Conservation (phyloP, 768 basidiomycete species). For the Lentinula raphanica region DNA sequence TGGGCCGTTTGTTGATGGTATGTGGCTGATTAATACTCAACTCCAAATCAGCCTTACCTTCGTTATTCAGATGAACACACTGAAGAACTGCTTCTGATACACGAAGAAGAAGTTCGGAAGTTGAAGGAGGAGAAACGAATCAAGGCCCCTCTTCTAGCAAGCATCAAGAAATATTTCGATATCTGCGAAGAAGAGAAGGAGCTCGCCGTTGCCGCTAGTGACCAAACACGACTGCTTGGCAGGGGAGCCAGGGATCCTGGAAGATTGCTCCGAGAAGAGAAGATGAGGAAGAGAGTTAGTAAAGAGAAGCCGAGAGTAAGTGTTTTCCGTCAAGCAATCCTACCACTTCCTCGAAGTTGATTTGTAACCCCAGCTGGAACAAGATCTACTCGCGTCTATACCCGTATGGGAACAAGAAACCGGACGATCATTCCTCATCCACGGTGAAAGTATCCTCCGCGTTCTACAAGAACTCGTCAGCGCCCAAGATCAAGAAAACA, state of each 20-base stretch:
- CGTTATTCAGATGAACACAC: constrained; percentile 68
- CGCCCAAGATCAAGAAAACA: constrained; percentile 75
- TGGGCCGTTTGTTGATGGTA: constrained; percentile 79
- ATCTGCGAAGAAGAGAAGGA: constrained; percentile 89
- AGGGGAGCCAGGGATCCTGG: constrained; percentile 82
- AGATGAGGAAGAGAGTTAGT: constrained; percentile 90
- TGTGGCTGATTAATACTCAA: constrained; percentile 15
- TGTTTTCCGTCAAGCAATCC: constrained; percentile 6
- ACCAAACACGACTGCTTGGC: constrained; percentile 77
- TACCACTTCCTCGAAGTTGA: neutral
- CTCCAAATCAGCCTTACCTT: constrained; percentile 9
- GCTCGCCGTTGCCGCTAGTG: constrained; percentile 71
- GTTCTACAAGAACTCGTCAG: constrained; percentile 70
- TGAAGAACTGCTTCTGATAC: constrained; percentile 78
- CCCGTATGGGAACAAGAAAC: constrained; percentile 83
- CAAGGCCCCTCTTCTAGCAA: constrained; percentile 70
- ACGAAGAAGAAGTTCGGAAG: constrained; percentile 79
- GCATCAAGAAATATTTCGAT: constrained; percentile 84
- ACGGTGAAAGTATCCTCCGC: constrained; percentile 77
- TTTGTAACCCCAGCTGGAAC: constrained; percentile 61
- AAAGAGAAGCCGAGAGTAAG: constrained; percentile 90
- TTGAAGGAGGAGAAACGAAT: constrained; percentile 78
- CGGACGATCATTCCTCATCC: constrained; percentile 73
- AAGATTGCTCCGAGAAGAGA: constrained; percentile 86
- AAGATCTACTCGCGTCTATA: constrained; percentile 72